Evolutionary conservation across 768 basidiomycete genomes (phyloP).

Genomic region (Phallus indusiatus): DNA sequence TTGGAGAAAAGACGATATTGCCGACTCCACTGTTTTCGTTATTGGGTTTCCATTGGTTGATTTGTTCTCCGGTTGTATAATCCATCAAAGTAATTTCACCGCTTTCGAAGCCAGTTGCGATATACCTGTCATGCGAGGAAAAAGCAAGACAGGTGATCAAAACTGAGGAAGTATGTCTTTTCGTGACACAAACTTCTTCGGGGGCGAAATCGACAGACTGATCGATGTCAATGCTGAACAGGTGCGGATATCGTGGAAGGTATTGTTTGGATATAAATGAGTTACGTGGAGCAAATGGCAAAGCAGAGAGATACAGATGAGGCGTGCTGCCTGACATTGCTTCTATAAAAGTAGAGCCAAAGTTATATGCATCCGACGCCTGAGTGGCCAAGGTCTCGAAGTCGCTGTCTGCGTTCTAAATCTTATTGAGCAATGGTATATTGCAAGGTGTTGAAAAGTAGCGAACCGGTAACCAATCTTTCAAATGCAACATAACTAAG

Average conservation of each 20-base stretch:
- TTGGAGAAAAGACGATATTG: neutral
- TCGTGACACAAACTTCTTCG: too few species aligned
- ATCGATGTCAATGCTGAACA: too few species aligned
- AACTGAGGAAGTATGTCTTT: neutral
- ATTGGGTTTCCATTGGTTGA: neutral
- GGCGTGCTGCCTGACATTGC: constrained; percentile 24
- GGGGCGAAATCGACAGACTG: too few species aligned
- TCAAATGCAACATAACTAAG: constrained; percentile 10
- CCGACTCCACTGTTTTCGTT: neutral
- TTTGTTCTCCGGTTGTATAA: too few species aligned
- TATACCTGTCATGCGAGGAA: too few species aligned
- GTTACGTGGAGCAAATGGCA: constrained; percentile 24
- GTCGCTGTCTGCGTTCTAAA: neutral
- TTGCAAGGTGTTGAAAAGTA: neutral
- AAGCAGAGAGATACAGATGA: constrained; percentile 31
- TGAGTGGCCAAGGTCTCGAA: neutral
- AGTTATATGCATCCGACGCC: constrained; percentile 18
- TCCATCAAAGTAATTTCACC: too few species aligned
- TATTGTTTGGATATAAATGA: constrained; percentile 15
- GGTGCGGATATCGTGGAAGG: constrained; percentile 9
- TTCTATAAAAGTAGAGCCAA: constrained; percentile 23
- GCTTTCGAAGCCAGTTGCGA: too few species aligned
- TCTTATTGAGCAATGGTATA: too few species aligned
- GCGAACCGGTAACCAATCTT: neutral
- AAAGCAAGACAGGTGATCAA: too few species aligned